Evolutionary conservation across 139 green algal genomes (phyloP), one percentile per base, ranked within the genome.

Genomic region (Coelastrella sp.): DNA sequence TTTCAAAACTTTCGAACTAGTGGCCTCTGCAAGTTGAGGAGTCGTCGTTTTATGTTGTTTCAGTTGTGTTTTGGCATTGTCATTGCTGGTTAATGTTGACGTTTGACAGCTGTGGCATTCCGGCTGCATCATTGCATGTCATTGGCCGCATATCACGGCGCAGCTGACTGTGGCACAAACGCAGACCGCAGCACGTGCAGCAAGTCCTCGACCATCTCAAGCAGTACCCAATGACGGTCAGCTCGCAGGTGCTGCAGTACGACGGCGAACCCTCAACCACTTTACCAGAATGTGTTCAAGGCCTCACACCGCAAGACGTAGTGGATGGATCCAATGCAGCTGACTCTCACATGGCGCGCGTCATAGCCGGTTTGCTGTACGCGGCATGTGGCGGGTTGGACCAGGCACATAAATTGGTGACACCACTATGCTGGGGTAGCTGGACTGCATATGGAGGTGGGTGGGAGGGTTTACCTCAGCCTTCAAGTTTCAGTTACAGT

Each of bases 381-480:
- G 73, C 80, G 17, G 79, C 77, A 16, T 80, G 57, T 58, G 91
- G 92, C 11, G 92, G 89, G 10, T 81, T 94, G 17, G 92, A 94
- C 78, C 74, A 84, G 3, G 92, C 92, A 14, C 92, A 94, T 74
- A 94, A 94, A 71, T 32, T 92, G 23, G 87, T 94, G 0, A 94
- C 92, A 0, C 92, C 92, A 0, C 86, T 94, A 11, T 92, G 86
- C 81, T 94, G 92, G 92, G 92, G 92, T n/a, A 77, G 60, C 0
- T 83, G 83, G 75, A 93, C 91, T 32, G 32, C 76, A 8, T 93
- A 92, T 83, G 91, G 23, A 14, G 91, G 91, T 59, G 10, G 23
- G 19, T 23, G 19, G 13, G 2, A 47, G 32, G 32, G 32, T 47
- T 47, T 47, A 47, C 32, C 32, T 47, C 32, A 47, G 32, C 32